phyloP scores from a whole-genome alignment of 768 basidiomycete species.

The Collybia sordida region DNA sequence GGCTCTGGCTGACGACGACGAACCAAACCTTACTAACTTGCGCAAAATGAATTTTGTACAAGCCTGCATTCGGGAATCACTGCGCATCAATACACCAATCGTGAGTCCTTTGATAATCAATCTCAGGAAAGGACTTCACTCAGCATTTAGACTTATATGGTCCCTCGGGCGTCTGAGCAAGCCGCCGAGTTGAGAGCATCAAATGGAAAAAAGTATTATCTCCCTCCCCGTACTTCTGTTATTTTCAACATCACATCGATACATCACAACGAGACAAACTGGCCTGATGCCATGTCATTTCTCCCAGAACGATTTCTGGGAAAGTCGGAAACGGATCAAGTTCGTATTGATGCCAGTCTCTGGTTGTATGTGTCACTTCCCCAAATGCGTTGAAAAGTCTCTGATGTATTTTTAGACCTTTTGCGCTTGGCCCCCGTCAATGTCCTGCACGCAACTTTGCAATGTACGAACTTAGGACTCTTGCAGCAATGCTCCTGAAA shows the following conservation, averaged over 20 bases:
- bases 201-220: constrained; percentile 2
- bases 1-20: constrained; percentile 16
- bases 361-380: not conserved
- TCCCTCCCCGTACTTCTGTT: constrained; percentile 5
- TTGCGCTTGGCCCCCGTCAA: constrained; percentile 7
- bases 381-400: not conserved
- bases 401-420: not conserved
- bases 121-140: not conserved
- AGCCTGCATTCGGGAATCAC: constrained; percentile 24
- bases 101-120: not conserved
- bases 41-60: constrained; percentile 17
- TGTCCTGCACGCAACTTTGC: constrained; percentile 13
- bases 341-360: too few relatives aligned
- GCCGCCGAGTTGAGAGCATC: not conserved
- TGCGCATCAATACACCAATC: constrained; percentile 13
- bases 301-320: constrained; percentile 3
- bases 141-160: not conserved
- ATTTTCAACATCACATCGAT: constrained; percentile 9
- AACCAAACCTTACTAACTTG: constrained; percentile 18
- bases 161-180: not conserved
- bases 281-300: constrained; percentile 2
- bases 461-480: constrained; percentile 9
- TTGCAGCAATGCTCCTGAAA: constrained; percentile 2
- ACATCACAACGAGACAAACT: constrained; percentile 5
- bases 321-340: not conserved